These are phyloP conservation scores for Sporothrix schenckii DNA, from an alignment of 2,329 filamentous ascomycete genomes.

Conservation along the genomic window DNA sequence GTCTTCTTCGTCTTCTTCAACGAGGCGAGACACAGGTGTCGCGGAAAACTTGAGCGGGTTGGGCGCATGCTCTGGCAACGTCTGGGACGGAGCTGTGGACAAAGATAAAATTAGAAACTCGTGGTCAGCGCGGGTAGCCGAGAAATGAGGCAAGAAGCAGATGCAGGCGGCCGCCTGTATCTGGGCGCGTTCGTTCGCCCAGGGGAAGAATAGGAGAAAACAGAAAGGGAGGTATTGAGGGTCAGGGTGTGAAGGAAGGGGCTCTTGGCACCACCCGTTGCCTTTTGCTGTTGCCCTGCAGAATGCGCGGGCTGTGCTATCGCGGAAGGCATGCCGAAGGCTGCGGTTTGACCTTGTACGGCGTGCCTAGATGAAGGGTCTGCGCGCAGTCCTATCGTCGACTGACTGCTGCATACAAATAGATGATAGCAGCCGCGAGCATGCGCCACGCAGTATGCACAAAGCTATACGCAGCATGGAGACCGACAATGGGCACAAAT, in stretches of 20 bases:
- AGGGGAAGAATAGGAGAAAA: too few species aligned
- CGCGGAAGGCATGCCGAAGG: slow-evolving; percentile 26
- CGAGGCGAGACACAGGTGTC: slow-evolving; percentile 55
- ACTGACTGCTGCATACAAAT: neutral
- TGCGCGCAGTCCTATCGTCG: neutral
- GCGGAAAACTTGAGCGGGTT: slow-evolving; percentile 58
- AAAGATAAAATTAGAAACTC: slow-evolving; percentile 24
- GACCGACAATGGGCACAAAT: neutral
- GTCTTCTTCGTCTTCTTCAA: slow-evolving; percentile 59
- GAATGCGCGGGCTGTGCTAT: slow-evolving; percentile 20
- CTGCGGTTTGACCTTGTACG: slow-evolving; percentile 4
- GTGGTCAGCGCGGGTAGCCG: slow-evolving; percentile 20
- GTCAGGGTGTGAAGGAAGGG: neutral
- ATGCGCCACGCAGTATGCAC: slow-evolving; percentile 3
- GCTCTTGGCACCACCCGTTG: neutral
- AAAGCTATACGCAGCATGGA: neutral
- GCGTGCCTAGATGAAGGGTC: neutral
- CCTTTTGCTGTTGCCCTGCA: slow-evolving; percentile 8
- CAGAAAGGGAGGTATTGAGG: neutral
- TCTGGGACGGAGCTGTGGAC: slow-evolving; percentile 60
- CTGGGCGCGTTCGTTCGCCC: neutral
- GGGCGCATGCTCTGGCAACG: slow-evolving; percentile 59
- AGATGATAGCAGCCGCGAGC: neutral
- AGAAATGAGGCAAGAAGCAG: slow-evolving; percentile 4
- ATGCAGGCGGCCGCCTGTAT: slow-evolving; percentile 13